Conservation (phyloP, 495 filamentous ascomycete species). For the Cudoniella acicularis region DNA sequence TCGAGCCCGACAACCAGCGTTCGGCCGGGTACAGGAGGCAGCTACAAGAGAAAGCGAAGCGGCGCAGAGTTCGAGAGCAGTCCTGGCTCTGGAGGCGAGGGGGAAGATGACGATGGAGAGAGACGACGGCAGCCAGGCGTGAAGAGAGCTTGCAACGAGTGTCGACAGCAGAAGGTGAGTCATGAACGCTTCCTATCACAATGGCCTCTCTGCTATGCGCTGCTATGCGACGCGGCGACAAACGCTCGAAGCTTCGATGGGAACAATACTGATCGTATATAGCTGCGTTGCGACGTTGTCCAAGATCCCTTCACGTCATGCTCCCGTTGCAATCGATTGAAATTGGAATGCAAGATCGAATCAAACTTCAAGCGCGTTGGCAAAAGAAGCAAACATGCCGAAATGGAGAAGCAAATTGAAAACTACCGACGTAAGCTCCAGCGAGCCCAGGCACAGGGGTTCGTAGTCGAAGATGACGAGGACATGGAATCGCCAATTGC, state of each 20-base stretch:
- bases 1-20: constrained; percentile 20
- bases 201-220: no score
- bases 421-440: constrained; percentile 44
- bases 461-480: constrained; percentile 46
- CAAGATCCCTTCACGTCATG: constrained; percentile 81
- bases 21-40: constrained; percentile 23
- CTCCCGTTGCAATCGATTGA: constrained; percentile 78
- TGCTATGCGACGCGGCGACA: no score
- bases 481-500: constrained; percentile 54
- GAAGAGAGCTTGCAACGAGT: constrained; percentile 92
- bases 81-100: constrained; percentile 40
- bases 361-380: constrained; percentile 91
- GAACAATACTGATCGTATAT: constrained; percentile 6
- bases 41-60: constrained; percentile 30
- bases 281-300: constrained; percentile 88
- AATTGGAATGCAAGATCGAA: constrained; percentile 87
- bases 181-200: constrained; percentile 5
- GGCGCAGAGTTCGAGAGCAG: constrained; percentile 28
- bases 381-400: constrained; percentile 85
- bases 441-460: constrained; percentile 46
- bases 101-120: constrained; percentile 59
- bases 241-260: no score
- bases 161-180: constrained; percentile 87
- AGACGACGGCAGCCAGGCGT: constrained; percentile 67
- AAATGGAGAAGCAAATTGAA: constrained; percentile 87